Conservation (phyloP, 208 protist genomes). For the Sergeia podlipaevii region DNA sequence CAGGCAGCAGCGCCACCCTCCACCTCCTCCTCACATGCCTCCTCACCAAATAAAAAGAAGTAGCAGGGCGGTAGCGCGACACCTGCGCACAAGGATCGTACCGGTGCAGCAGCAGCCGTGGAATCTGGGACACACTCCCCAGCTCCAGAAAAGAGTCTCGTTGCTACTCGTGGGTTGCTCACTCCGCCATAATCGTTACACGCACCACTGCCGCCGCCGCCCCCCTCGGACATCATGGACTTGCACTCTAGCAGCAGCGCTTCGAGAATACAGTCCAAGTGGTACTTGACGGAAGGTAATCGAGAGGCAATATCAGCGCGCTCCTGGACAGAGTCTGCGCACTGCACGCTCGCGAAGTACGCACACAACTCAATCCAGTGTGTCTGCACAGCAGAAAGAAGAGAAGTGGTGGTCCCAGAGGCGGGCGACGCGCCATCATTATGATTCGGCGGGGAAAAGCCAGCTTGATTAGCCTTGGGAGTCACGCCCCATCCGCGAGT, state of each 20-base stretch:
- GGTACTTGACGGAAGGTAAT: slow-evolving; percentile 27
- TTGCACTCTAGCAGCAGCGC: slow-evolving; percentile 24
- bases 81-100: too few relatives aligned
- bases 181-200: too few relatives aligned
- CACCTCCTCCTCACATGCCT: neutral
- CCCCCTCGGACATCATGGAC: slow-evolving; percentile 6
- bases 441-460: neutral
- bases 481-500: neutral
- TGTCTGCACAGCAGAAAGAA: slow-evolving; percentile 15
- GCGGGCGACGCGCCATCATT: neutral
- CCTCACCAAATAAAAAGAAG: slow-evolving; percentile 32
- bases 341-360: slow-evolving; percentile 53
- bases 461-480: neutral
- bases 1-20: neutral
- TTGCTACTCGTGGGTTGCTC: too few relatives aligned
- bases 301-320: slow-evolving; percentile 12
- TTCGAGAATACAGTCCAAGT: slow-evolving; percentile 36
- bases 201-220: neutral
- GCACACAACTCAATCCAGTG: slow-evolving; percentile 47
- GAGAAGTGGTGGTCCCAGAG: neutral
- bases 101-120: too few relatives aligned
- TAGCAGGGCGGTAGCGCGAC: slow-evolving; percentile 67
- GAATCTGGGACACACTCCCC: too few relatives aligned
- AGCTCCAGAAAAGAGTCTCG: too few relatives aligned
- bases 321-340: slow-evolving; percentile 24